phyloP scores from a whole-genome alignment of 164 flowering plant genomes.

The Magnolia changhungtana region DNA sequence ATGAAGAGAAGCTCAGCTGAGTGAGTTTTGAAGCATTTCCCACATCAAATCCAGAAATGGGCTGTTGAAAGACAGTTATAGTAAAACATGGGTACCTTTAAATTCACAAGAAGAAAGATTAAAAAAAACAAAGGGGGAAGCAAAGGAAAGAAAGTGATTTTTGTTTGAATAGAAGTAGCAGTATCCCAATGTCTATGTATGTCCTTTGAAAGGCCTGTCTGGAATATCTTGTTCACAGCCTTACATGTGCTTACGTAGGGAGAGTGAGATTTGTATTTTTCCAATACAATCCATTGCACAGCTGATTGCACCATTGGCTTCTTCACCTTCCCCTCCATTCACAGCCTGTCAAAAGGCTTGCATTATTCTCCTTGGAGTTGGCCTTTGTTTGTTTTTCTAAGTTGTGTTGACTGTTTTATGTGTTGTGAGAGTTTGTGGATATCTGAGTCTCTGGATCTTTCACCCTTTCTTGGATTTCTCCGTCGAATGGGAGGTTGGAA shows the following conservation, averaged over 20 bases:
- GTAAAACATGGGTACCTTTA: constrained; percentile 19
- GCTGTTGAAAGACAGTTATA: constrained; percentile 24
- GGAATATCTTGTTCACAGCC: constrained; percentile 56
- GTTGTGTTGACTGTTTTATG: constrained; percentile 20
- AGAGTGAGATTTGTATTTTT: constrained; percentile 32
- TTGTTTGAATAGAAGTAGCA: constrained; percentile 8
- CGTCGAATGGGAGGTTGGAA: constrained; percentile 19
- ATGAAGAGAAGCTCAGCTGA: neutral
- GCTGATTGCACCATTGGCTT: constrained; percentile 20
- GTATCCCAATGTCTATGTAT: constrained; percentile 17
- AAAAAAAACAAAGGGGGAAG: constrained; percentile 5
- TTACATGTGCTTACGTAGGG: constrained; percentile 28
- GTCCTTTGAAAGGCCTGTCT: constrained; percentile 32
- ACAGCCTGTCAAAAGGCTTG: constrained; percentile 53
- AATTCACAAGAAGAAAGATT: constrained; percentile 13
- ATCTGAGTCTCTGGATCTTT: constrained; percentile 18
- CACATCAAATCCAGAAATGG: constrained; percentile 21
- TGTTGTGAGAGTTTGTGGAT: constrained; percentile 18
- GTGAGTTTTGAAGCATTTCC: constrained; percentile 1
- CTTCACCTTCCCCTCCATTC: constrained; percentile 28
- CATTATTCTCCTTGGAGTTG: constrained; percentile 26
- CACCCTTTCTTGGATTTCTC: constrained; percentile 29
- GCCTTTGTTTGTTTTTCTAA: constrained; percentile 36
- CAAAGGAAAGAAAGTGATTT: constrained; percentile 10
- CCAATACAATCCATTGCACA: constrained; percentile 22